Conservation (phyloP, 2,329 filamentous ascomycete species). For the Fusarium sulawesiense region DNA sequence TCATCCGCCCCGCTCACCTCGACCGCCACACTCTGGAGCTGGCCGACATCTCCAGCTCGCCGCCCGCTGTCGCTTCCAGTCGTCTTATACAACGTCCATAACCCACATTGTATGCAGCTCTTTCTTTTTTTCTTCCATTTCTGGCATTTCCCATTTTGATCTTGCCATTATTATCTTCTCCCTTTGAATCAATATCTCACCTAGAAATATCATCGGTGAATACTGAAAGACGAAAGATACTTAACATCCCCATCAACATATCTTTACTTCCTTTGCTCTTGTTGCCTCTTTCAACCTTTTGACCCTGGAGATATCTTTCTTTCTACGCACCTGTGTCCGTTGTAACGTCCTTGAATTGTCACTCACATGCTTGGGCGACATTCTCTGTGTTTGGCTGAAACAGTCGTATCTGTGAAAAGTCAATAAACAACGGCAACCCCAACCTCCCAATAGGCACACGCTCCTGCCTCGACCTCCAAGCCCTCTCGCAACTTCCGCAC, state of each 20-base stretch:
- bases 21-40: constrained; percentile 56
- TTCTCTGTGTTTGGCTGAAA: constrained; percentile 10
- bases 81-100: constrained; percentile 43
- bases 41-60: constrained; percentile 61
- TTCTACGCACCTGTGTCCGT: not conserved
- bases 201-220: not conserved
- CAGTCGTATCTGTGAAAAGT: constrained; percentile 29
- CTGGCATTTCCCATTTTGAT: constrained; percentile 1
- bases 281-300: not conserved
- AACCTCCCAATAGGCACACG: constrained; percentile 22
- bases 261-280: not conserved
- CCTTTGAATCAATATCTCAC: not conserved
- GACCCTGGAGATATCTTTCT: not conserved
- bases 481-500: constrained; percentile 25
- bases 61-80: constrained; percentile 26
- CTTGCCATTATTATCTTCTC: not conserved
- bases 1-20: constrained; percentile 56
- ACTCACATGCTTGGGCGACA: not conserved
- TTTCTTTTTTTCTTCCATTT: constrained; percentile 31
- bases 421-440: constrained; percentile 29
- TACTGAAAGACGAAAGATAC: not conserved
- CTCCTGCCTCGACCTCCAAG: constrained; percentile 8
- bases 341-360: not conserved
- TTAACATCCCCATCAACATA: not conserved
- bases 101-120: constrained; percentile 39